Base-by-base conservation (phyloP, 2,329 filamentous ascomycete genomes). In the Botrytis aclada region DNA sequence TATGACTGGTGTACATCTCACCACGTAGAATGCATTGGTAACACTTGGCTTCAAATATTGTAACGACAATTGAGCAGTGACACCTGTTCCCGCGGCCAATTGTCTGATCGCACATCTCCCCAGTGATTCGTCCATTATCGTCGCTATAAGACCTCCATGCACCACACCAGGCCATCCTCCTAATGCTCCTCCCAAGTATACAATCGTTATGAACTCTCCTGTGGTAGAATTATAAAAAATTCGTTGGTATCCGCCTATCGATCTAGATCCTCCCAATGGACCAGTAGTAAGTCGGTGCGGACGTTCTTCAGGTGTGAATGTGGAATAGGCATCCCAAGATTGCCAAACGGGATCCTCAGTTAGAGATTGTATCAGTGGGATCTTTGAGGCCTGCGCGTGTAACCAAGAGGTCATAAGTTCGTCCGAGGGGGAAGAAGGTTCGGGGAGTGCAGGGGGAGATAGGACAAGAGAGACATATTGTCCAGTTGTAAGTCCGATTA, bases 111-210 rank as follows among this genome's bases (percentile, higher is more conserved):
- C 88, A 74, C 88, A 89, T 61, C 90, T 85, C n/a, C 89, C 89
- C 74, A 93, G 84, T 69, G 86, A 87, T 83, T 94, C 92, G 80
- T 93, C 88, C 54, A 94, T 82, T 5, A 93, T 81, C 0, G 90
- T 93, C 12, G 90, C 90, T 66, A 92, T 85, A 10, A 86, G 84
- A 22, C 92, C 92, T 72, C 92, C 92, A 82, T 95, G 92, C 69
- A 89, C 88, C 58, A 92, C 84, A 20, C 87, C 86, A 1, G 92
- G 92, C 90, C 91, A 95, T 6, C 93, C 92, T 65, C 86, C 84
- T 32, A 91, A 79, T 1, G 84, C 87, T n/a, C 84, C 81, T 10
- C 92, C 93, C 71, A 94, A 86, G 84, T 86, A 92, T 7, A 94
- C 83, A n/a, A 94, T 85, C 67, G 85, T 87, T 18, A 90, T 83